Evolutionary conservation across 495 filamentous ascomycete genomes (phyloP).

Genomic region (Parathielavia appendiculata): DNA sequence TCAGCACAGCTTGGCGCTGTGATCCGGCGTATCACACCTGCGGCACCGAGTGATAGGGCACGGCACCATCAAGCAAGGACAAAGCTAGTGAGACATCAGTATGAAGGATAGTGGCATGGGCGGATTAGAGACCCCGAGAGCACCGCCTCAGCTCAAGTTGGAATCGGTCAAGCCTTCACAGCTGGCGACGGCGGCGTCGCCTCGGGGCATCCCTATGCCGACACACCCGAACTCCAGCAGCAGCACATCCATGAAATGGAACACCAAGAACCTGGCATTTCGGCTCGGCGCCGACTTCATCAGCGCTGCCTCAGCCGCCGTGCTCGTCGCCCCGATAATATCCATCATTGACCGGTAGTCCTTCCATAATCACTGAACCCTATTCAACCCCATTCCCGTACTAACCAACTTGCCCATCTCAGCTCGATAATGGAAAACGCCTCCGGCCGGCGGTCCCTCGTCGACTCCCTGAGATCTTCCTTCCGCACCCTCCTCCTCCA

Average conservation of each 20-base stretch:
- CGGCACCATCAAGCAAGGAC: background rate
- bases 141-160: constrained; percentile 1
- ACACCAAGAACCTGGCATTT: constrained; percentile 64
- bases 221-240: background rate
- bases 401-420: background rate
- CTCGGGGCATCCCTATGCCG: background rate
- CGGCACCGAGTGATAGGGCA: too few relatives aligned
- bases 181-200: background rate
- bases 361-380: background rate
- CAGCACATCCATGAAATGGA: constrained; percentile 51
- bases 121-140: constrained; percentile 7
- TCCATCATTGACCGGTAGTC: constrained; percentile 84
- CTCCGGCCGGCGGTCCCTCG: constrained; percentile 70
- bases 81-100: background rate
- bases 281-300: constrained; percentile 67
- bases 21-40: too few relatives aligned
- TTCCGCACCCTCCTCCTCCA: constrained; percentile 57
- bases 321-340: constrained; percentile 79
- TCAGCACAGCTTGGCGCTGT: too few relatives aligned
- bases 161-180: background rate
- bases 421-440: constrained; percentile 96
- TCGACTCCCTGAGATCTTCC: constrained; percentile 58
- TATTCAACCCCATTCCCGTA: background rate
- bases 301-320: constrained; percentile 72
- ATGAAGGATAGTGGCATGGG: constrained; percentile 16